These are phyloP conservation scores for Dactylellina haptotyla DNA, from an alignment of 2,329 filamentous ascomycete genomes.

Conservation along the genomic window DNA sequence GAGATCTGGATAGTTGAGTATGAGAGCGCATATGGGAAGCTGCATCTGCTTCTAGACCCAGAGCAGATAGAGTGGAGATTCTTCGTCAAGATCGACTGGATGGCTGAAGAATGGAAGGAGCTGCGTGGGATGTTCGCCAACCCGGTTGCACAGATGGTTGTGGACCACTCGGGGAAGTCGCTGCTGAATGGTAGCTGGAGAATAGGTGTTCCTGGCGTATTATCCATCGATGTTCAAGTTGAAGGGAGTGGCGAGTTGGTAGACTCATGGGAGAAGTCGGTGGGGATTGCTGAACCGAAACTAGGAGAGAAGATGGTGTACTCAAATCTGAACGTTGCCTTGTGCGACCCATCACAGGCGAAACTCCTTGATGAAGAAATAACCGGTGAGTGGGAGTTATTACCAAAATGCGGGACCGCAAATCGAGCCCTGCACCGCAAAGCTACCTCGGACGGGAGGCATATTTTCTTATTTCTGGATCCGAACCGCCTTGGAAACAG, in stretches of 20 bases:
- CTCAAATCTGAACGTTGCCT: conserved; percentile 62
- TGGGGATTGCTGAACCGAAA: conserved; percentile 61
- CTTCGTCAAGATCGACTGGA: conserved; percentile 63
- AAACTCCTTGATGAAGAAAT: conserved; percentile 61
- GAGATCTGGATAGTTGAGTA: conserved; percentile 63
- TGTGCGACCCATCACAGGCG: conserved; percentile 58
- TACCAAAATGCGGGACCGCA: conserved; percentile 70
- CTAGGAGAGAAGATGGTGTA: conserved; percentile 64
- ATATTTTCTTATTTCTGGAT: conserved; percentile 70
- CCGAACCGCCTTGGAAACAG: conserved; percentile 65
- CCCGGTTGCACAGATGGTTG: conserved; percentile 65
- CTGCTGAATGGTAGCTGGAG: conserved; percentile 27
- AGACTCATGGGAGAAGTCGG: conserved; percentile 61
- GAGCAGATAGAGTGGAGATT: conserved; percentile 64
- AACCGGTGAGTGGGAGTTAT: conserved; percentile 66
- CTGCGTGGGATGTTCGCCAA: conserved; percentile 56
- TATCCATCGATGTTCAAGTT: conserved; percentile 60
- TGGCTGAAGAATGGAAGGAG: conserved; percentile 16
- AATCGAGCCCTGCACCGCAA: conserved; percentile 68
- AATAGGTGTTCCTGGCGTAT: conserved; percentile 21
- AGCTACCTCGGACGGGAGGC: conserved; percentile 37
- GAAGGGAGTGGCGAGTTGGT: conserved; percentile 59
- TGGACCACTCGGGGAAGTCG: conserved; percentile 55
- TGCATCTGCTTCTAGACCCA: conserved; percentile 62
- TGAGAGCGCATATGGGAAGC: conserved; percentile 60